phyloP scores from a whole-genome alignment of 2,329 filamentous ascomycete species.

The Tolypocladium capitatum region DNA sequence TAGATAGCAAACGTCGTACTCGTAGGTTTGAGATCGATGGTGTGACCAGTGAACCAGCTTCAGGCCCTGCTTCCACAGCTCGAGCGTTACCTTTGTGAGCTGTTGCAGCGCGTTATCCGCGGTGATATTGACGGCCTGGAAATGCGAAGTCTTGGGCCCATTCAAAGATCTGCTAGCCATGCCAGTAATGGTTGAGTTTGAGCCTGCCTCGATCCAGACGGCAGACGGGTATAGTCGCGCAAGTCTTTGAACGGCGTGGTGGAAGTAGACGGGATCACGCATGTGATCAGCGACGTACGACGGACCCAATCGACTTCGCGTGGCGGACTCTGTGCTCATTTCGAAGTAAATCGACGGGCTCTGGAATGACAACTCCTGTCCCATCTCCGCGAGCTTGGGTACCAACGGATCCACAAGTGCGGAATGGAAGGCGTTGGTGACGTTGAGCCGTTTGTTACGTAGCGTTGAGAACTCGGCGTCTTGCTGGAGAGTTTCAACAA shows the following conservation, averaged over 20 bases:
- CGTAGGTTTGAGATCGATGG: no score
- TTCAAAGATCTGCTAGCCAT: constrained; percentile 18
- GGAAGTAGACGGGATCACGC: constrained; percentile 29
- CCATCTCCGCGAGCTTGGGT: no score
- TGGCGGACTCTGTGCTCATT: no score
- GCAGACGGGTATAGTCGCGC: constrained; percentile 10
- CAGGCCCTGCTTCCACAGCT: constrained; percentile 27
- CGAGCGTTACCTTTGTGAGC: constrained; percentile 13
- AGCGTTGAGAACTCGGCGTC: no score
- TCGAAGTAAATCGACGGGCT: no score
- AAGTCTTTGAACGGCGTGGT: constrained; percentile 33
- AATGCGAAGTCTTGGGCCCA: not conserved
- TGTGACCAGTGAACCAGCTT: constrained; percentile 24
- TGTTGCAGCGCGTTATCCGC: not conserved
- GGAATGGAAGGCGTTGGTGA: constrained; percentile 36
- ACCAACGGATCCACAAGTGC: constrained; percentile 24
- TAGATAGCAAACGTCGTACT: constrained; percentile 18
- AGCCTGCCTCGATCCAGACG: constrained; percentile 26
- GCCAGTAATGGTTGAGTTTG: constrained; percentile 18
- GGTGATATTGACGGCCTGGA: constrained; percentile 1
- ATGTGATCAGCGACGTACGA: constrained; percentile 22
- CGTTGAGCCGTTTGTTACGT: constrained; percentile 24
- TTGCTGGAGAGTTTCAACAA: constrained; percentile 2
- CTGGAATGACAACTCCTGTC: constrained; percentile 2
- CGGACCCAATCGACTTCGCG: no score